Evolutionary conservation across 768 basidiomycete species (phyloP).

Genomic region (Tricholoma sp.): DNA sequence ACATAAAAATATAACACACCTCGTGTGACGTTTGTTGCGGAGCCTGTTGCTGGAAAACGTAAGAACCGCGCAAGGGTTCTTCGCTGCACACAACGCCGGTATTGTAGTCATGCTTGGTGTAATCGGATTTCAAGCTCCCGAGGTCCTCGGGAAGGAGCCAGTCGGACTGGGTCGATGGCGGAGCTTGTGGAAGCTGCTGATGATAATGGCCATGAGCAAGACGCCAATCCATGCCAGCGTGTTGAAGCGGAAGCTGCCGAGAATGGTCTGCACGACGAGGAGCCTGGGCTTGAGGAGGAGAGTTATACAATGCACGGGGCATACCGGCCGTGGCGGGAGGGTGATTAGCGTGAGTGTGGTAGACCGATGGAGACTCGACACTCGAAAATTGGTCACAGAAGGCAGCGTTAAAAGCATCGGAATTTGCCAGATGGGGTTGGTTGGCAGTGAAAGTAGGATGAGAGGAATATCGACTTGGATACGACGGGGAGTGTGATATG

Average conservation of each 20-base stretch:
- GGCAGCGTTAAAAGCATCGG: constrained; percentile 25
- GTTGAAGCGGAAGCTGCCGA: constrained; percentile 18
- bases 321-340: constrained; percentile 7
- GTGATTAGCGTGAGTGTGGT: constrained; percentile 17
- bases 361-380: constrained; percentile 29
- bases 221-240: constrained; percentile 31
- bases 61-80: constrained; percentile 2
- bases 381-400: constrained; percentile 55
- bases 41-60: constrained; percentile 16
- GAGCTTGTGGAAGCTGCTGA: constrained; percentile 13
- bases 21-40: background rate
- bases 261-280: constrained; percentile 24
- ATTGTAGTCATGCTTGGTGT: constrained; percentile 3
- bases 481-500: constrained; percentile 9
- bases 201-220: constrained; percentile 29
- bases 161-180: constrained; percentile 2
- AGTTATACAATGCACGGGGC: constrained; percentile 6
- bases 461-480: background rate
- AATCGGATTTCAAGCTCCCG: background rate
- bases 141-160: constrained; percentile 9
- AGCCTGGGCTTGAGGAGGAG: constrained; percentile 9
- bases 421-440: constrained; percentile 18
- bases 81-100: constrained; percentile 5
- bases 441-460: constrained; percentile 15
- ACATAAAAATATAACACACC: background rate